Conservation (phyloP, 768 basidiomycete species). For the Lyophyllum semitale region DNA sequence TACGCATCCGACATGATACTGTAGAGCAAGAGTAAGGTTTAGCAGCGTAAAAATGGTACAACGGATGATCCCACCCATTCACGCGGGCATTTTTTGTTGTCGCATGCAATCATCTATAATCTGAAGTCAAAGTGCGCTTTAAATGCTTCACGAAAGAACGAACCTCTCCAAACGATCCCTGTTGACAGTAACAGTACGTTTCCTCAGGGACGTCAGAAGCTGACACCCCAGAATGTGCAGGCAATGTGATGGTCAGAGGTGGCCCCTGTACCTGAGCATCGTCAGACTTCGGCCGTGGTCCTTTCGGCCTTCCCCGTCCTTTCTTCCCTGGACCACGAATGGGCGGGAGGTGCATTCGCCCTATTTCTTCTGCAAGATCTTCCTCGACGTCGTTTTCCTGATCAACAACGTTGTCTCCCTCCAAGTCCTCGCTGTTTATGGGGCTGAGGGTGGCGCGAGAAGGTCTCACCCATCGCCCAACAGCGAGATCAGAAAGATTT, state of each 20-base stretch:
- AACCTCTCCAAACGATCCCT: constrained; percentile 80
- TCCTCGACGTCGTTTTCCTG: background rate
- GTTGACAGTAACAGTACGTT: constrained; percentile 81
- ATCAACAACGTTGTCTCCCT: background rate
- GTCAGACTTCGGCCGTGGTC: constrained; percentile 14
- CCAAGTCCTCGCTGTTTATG: constrained; percentile 30
- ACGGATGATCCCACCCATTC: constrained; percentile 76
- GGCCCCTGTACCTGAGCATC: constrained; percentile 16
- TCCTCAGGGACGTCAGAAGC: constrained; percentile 31
- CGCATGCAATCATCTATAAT: constrained; percentile 84
- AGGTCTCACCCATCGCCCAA: constrained; percentile 54
- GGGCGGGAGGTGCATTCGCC: constrained; percentile 4
- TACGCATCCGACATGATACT: constrained; percentile 79
- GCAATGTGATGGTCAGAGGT: constrained; percentile 38
- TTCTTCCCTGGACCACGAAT: constrained; percentile 7
- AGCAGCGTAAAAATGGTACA: background rate
- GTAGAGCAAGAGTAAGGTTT: background rate
- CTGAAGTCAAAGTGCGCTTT: background rate
- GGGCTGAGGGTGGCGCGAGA: constrained; percentile 45
- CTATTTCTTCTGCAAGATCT: constrained; percentile 3
- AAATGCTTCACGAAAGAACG: constrained; percentile 21
- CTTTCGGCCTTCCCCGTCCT: constrained; percentile 24
- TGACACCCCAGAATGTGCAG: constrained; percentile 24
- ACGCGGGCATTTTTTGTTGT: constrained; percentile 63
- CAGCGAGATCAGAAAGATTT: constrained; percentile 62